These are phyloP conservation scores for Zymoseptoria crescenta DNA, from an alignment of 2,329 filamentous ascomycete species.

Conservation along the genomic window DNA sequence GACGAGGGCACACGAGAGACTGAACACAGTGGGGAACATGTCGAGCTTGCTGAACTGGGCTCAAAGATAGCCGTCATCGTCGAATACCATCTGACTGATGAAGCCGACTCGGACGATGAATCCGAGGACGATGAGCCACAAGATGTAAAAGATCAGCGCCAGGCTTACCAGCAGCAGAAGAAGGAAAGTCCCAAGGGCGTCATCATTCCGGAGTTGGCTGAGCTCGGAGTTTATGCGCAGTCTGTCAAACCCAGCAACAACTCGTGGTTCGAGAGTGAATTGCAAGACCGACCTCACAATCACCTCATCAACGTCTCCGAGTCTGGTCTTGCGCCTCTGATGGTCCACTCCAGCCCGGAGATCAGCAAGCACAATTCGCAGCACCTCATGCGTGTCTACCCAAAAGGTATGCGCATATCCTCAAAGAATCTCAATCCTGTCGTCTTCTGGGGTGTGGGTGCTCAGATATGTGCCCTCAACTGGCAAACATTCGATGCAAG, in stretches of 20 bases:
- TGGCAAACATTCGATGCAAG: conserved; percentile 60
- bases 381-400: conserved; percentile 63
- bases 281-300: conserved; percentile 49
- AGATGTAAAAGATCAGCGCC: conserved; percentile 38
- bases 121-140: conserved; percentile 30
- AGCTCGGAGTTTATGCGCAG: conserved; percentile 61
- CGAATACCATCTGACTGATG: conserved; percentile 54
- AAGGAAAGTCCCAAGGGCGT: conserved; percentile 37
- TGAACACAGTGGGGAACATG: conserved; percentile 45
- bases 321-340: conserved; percentile 46
- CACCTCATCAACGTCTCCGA: conserved; percentile 65
- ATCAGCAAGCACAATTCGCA: conserved; percentile 55
- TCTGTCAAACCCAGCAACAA: conserved; percentile 60
- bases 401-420: conserved; percentile 61
- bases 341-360: conserved; percentile 40
- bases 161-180: conserved; percentile 49
- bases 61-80: conserved; percentile 60
- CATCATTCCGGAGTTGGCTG: conserved; percentile 58
- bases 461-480: conserved; percentile 63
- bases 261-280: conserved; percentile 52
- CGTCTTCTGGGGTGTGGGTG: conserved; percentile 58
- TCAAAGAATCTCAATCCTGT: conserved; percentile 57
- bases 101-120: conserved; percentile 37
- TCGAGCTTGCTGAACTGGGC: conserved; percentile 51
- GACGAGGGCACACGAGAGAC: conserved; percentile 51